Evolutionary conservation across 805 yeast species (phyloP), one percentile per base, ranked within the genome.

Genomic region (Blastobotrys attinorum): DNA sequence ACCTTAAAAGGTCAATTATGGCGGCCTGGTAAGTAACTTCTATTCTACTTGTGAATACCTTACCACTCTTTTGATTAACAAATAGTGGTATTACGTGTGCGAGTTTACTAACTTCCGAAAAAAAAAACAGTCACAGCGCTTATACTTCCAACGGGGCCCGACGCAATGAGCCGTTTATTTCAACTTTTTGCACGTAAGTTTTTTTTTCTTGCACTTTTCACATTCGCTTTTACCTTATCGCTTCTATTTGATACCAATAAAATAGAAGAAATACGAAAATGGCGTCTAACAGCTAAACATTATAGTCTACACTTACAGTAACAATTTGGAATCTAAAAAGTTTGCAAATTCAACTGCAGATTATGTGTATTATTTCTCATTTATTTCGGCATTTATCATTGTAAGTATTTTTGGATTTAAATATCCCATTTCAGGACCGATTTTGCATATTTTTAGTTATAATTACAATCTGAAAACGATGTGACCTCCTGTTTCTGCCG

Each of bases 401-500:
- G 36, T 48, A 10, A 39, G 50, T 15, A 31, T 39, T 22, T 40
- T 51, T 6, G 54, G 58, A 42, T 31, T 50, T 45, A 47, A 57
- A 50, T 42, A 56, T 50, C 17, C 27, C 17, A 6, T n/a, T 6
- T 29, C 17, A 36, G 29, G 27, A n/a, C n/a, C n/a, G n/a, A n/a
- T n/a, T n/a, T 32, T 15, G 7, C 36, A 7, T 7, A 16, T 16
- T 32, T 8, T 21, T n/a, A 25, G 39, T n/a, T n/a, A n/a, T 16
- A 15, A 11, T 13, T 16, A 7, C 21, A 17, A 39, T 13, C 23
- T 34, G 16, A 8, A n/a, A 33, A 17, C 8, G 16, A 25, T 29
- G 4, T 5, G 23, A 13, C 39, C 62, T 59, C 63, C 63, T 57
- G 56, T 59, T 59, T 58, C 63, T 59, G 63, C 63, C 58, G 47